Base-by-base conservation (phyloP, 768 basidiomycete species). In the Favolaschia claudopus region DNA sequence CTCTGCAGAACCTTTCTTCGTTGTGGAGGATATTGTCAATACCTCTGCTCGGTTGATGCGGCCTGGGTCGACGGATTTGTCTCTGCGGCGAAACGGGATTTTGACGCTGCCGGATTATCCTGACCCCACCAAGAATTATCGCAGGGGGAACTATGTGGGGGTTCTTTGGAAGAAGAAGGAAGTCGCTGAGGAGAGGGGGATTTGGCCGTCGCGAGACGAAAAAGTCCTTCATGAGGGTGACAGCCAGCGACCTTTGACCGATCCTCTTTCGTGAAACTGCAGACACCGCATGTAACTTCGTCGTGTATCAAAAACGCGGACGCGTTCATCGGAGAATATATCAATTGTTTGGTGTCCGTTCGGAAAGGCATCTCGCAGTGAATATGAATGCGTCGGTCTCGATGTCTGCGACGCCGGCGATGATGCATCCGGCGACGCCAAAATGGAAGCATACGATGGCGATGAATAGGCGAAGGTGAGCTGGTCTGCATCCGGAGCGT, bases 151-250 rank as follows among this genome's bases (percentile, higher is more conserved):
- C 19, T 61, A 49, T 12, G 53, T 53, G 13, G 53, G 59, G 1
- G 8, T 61, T 39, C 48, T 55, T 20, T 61, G 59, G 59, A 61
- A 45, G 53, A 61, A 61, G 32, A 55, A 61, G 34, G 6, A 43
- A 2, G 40, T 61, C 6, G 53, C 53, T 22, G 46, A 55, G n/a
- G 53, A 61, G 32, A 20, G 59, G 42, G 59, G 47, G 5, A 29
- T 61, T 24, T 33, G 25, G 44, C 32, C 47, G 9, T n/a, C 27
- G n/a, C 27, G 12, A 20, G 14, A n/a, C 10, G 24, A 39, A 40
- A n/a, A n/a, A n/a, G 51, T 24, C 20, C 31, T 32, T n/a, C 22
- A 43, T 8, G n/a, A 22, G 25, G 32, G 40, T 33, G 40, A 33
- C 14, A 17, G 19, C 10, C 51, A 53, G 27, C 9, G 22, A 24